Evolutionary conservation across 2,329 filamentous ascomycete genomes (phyloP).

Genomic region (Botryosphaeria dothidea): DNA sequence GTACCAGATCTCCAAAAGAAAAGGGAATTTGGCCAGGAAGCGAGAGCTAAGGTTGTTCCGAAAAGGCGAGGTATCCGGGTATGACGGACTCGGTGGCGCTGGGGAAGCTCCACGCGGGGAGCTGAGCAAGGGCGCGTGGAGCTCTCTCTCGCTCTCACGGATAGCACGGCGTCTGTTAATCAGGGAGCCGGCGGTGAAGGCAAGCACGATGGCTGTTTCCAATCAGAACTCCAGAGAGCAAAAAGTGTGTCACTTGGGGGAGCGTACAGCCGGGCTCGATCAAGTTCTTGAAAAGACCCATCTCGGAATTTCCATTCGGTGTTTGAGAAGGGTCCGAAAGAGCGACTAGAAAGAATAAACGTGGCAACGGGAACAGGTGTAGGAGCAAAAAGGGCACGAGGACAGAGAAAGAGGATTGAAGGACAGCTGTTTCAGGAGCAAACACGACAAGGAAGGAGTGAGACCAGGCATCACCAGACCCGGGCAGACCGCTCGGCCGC

Average conservation of each 20-base stretch:
- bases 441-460: neutral
- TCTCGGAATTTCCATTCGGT: neutral
- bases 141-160: neutral
- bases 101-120: neutral
- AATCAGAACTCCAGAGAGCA: neutral
- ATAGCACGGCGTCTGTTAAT: conserved; percentile 20
- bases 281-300: conserved; percentile 18
- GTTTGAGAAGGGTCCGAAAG: neutral
- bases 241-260: neutral
- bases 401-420: neutral
- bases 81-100: neutral
- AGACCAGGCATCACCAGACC: conserved; percentile 4
- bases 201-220: conserved; percentile 19
- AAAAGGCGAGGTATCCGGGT: conserved; percentile 20
- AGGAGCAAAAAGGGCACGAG: neutral
- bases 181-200: conserved; percentile 23
- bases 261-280: conserved; percentile 18
- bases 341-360: neutral
- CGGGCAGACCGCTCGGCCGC: neutral
- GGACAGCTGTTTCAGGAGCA: neutral
- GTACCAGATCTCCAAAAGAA: conserved; percentile 36
- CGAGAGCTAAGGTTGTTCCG: conserved; percentile 20
- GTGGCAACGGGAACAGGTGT: neutral
- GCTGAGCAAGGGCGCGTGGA: conserved; percentile 9
- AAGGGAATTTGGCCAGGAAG: conserved; percentile 30